Percentiles rank a stretch among this genome's conserved stretches.
phyloP scores from a whole-genome alignment of 2,329 filamentous ascomycete species.

The Xylaria sp. region DNA sequence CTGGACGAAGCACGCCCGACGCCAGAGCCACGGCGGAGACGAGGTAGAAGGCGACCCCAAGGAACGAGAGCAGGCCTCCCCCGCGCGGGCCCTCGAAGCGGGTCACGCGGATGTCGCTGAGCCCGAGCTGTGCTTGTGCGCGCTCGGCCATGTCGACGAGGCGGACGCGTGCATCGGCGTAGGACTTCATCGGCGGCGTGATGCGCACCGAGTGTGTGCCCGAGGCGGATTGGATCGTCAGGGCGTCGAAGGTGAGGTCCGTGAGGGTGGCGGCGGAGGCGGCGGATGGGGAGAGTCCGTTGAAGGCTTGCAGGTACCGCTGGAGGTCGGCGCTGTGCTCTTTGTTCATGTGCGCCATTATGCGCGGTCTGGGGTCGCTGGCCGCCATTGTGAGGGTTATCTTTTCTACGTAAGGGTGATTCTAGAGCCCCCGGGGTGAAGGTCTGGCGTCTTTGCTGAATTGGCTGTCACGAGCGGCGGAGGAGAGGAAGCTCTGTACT shows the following conservation, averaged over 20 bases:
- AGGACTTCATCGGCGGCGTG: slow-evolving; percentile 74
- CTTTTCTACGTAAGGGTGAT: not conserved
- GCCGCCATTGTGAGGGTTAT: slow-evolving; percentile 35
- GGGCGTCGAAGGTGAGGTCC: slow-evolving; percentile 71
- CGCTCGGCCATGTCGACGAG: slow-evolving; percentile 76
- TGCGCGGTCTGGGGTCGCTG: slow-evolving; percentile 66
- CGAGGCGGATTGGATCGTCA: slow-evolving; percentile 69
- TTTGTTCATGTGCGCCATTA: slow-evolving; percentile 87
- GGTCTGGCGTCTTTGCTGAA: no score
- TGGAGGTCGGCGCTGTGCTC: slow-evolving; percentile 81
- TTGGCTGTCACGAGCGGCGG: not conserved
- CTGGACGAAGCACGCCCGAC: slow-evolving; percentile 63
- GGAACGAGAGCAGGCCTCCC: slow-evolving; percentile 65
- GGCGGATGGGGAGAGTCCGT: slow-evolving; percentile 64
- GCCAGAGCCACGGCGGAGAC: slow-evolving; percentile 59
- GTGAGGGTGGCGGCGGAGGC: slow-evolving; percentile 65
- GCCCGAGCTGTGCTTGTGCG: slow-evolving; percentile 68
- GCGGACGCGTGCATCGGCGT: slow-evolving; percentile 74
- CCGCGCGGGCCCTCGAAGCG: slow-evolving; percentile 56
- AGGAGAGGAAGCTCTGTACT: not conserved
- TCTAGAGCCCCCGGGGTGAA: not conserved
- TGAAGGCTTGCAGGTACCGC: slow-evolving; percentile 81
- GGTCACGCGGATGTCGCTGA: slow-evolving; percentile 60
- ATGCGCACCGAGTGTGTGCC: slow-evolving; percentile 68
- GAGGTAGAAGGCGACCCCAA: slow-evolving; percentile 65